Evolutionary conservation across 352 stramenopile genomes (phyloP), one percentile per base, ranked within the genome.

Genomic region (Stramenopiles sp.): DNA sequence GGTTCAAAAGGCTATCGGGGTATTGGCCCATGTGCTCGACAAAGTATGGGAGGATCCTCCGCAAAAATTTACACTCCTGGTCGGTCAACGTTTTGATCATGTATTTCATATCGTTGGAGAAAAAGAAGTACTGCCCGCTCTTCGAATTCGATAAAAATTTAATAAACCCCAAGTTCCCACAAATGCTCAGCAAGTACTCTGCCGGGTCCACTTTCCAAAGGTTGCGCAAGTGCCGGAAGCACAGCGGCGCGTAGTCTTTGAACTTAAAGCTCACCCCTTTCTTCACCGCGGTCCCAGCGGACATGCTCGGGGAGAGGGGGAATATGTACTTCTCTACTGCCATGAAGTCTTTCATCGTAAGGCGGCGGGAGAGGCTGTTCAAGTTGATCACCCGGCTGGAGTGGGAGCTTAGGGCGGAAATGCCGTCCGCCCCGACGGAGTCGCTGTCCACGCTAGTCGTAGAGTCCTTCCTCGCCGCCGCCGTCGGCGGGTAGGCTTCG

Each of bases 51-150:
- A 98, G 77, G 77, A 98, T 96, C 75, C 93, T 86, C 2, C 92
- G 86, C 73, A 99, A 85, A 77, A 98, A 98, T 81, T 97, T 97
- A 73, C 87, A 96, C 84, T 99, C 95, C n/a, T 92, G 89, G 80
- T 97, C 96, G 1, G 91, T 98, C 84, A 97, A 93, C 6, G 94
- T 98, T 84, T 99, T 99, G 83, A 99, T 97, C 89, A 99, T 98
- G 81, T 96, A 99, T 36, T 89, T 91, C 74, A 88, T 88, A 82
- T 99, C 94, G 81, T 96, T 90, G 3, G 92, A 97, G 78, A 98
- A 98, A 81, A 98, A 99, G 84, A 99, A 98, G 82, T 98, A 99
- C 78, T 98, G 92, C 1, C 94, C 94, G 80, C 88, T 97, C 83
- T 98, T 98, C 71, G 91, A 95, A 82, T 98, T 98, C 1, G 89